These are phyloP conservation scores for Penicillium sp. DNA, from an alignment of 2,329 filamentous ascomycete genomes.

Conservation along the genomic window DNA sequence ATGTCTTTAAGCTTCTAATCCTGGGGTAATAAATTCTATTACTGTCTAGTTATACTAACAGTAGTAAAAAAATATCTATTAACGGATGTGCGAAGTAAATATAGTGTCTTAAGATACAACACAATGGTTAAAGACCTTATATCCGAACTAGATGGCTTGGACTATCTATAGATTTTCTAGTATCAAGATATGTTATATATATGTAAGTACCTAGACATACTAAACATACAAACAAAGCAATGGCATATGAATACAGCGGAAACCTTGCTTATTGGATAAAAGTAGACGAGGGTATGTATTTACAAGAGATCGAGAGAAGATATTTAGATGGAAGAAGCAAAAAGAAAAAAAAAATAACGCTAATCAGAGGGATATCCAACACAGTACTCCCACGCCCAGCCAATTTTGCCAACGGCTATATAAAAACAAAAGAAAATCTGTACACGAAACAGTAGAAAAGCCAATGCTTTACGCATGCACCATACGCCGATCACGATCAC, in stretches of 20 bases:
- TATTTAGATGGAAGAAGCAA: background rate
- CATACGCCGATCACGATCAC: constrained; percentile 31
- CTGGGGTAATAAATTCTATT: background rate
- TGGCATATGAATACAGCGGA: background rate
- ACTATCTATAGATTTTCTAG: no score
- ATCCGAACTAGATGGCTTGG: background rate
- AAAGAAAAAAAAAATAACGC: background rate
- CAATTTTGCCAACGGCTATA: constrained; percentile 18
- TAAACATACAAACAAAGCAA: background rate
- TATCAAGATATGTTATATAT: no score
- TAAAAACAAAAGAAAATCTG: constrained; percentile 4
- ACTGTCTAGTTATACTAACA: background rate
- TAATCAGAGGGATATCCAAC: constrained; percentile 12
- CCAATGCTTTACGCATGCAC: constrained; percentile 22
- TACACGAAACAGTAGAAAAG: constrained; percentile 12
- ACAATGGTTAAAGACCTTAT: background rate
- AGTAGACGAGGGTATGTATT: background rate
- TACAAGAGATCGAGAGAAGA: background rate
- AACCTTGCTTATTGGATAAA: background rate
- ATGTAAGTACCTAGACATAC: no score
- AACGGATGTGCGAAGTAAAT: background rate
- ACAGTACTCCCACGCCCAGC: constrained; percentile 11
- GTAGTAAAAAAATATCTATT: background rate
- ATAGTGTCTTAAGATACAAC: background rate
- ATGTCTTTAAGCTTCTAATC: background rate